Evolutionary conservation across 306 rosid species (phyloP).

Genomic region (Pterocarpus santalinus): DNA sequence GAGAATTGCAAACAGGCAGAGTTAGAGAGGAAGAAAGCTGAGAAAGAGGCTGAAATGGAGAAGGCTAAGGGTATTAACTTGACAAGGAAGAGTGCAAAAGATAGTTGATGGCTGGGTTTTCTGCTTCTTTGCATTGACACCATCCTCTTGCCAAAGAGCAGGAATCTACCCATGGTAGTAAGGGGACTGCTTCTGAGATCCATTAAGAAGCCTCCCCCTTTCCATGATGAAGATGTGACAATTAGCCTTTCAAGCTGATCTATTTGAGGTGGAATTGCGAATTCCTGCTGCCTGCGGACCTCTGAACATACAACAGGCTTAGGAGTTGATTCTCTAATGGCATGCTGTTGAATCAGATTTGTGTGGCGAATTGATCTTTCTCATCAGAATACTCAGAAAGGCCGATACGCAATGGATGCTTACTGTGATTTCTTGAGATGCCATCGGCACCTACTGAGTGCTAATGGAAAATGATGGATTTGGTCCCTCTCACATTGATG

Average conservation of each 20-base stretch:
- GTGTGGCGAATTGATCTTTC: constrained; percentile 34
- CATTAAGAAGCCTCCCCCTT: constrained; percentile 46
- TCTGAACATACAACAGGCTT: constrained; percentile 47
- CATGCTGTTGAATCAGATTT: constrained; percentile 37
- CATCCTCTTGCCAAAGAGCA: constrained; percentile 53
- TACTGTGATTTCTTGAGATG: constrained; percentile 41
- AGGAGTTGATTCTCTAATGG: constrained; percentile 50
- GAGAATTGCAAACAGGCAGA: constrained; percentile 95
- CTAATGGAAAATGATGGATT: constrained; percentile 37
- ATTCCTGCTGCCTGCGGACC: constrained; percentile 43
- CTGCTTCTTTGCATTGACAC: constrained; percentile 49
- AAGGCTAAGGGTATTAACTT: constrained; percentile 84
- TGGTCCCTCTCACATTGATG: constrained; percentile 41
- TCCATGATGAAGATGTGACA: constrained; percentile 40
- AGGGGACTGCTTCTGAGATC: constrained; percentile 53
- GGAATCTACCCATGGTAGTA: constrained; percentile 51
- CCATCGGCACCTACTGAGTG: constrained; percentile 39
- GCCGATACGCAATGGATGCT: constrained; percentile 39
- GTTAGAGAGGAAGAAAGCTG: constrained; percentile 87
- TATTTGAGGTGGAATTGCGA: constrained; percentile 42
- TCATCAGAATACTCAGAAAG: constrained; percentile 26
- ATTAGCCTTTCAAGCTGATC: constrained; percentile 41
- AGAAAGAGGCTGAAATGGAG: constrained; percentile 93
- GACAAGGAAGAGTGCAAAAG: constrained; percentile 74
- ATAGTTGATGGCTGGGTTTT: constrained; percentile 61